Conservation (phyloP, 805 yeast genomes). For the Scheffersomyces spartinae region DNA sequence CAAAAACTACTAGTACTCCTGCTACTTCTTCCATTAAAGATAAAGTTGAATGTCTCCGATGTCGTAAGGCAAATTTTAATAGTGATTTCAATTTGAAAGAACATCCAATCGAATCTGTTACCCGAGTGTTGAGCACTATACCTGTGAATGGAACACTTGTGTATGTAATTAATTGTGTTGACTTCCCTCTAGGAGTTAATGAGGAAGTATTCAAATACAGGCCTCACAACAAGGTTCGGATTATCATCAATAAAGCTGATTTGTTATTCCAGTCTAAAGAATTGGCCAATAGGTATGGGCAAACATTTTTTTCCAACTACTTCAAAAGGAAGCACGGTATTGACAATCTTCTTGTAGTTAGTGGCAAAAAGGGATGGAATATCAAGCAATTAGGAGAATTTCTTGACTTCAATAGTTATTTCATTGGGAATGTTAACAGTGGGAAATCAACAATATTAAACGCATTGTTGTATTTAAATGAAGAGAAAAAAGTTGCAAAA, state of each 20-base stretch:
- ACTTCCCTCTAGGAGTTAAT: constrained; percentile 57
- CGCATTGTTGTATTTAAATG: constrained; percentile 21
- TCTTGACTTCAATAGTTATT: constrained; percentile 31
- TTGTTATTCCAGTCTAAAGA: constrained; percentile 24
- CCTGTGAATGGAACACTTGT: constrained; percentile 39
- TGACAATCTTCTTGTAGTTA: constrained; percentile 34
- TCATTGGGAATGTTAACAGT: constrained; percentile 57
- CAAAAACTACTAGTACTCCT: too few relatives aligned
- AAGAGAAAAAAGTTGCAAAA: constrained; percentile 2
- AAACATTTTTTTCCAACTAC: constrained; percentile 21
- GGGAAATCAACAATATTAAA: constrained; percentile 60
- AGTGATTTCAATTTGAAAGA: constrained; percentile 25
- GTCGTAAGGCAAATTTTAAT: constrained; percentile 39
- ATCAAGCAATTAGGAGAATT: constrained; percentile 22
- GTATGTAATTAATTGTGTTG: constrained; percentile 54
- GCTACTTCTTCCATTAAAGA: too few relatives aligned
- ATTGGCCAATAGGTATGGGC: constrained; percentile 13
- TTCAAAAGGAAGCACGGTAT: constrained; percentile 18
- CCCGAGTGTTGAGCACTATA: constrained; percentile 13
- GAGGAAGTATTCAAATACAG: constrained; percentile 20
- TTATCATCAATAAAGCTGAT: constrained; percentile 31
- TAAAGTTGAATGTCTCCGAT: constrained; percentile 37
- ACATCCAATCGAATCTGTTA: constrained; percentile 13
- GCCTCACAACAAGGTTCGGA: constrained; percentile 14
- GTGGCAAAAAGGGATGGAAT: constrained; percentile 46